phyloP scores from a whole-genome alignment of 1,284 basidiomycete genomes.

The Leccinum subfulvum region DNA sequence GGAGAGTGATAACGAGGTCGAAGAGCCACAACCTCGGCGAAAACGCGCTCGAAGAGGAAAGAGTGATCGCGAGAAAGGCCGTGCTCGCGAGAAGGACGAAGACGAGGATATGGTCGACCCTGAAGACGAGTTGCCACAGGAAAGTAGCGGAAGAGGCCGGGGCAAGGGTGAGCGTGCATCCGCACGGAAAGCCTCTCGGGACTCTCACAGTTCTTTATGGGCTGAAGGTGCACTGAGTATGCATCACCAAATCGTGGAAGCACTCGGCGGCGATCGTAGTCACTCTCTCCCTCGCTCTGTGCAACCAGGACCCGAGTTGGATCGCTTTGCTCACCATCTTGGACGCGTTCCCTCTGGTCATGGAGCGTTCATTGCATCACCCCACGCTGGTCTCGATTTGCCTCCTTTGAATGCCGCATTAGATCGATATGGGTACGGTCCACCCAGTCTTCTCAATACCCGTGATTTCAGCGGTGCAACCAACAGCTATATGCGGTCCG shows the following conservation, averaged over 20 bases:
- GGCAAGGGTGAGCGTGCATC: constrained; percentile 37
- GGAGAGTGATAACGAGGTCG: constrained; percentile 57
- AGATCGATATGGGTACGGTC: constrained; percentile 35
- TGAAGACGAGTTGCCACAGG: constrained; percentile 34
- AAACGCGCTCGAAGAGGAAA: constrained; percentile 51
- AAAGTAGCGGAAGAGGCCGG: constrained; percentile 29
- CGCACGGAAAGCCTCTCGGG: constrained; percentile 37
- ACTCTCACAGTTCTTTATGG: constrained; percentile 38
- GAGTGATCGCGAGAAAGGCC: constrained; percentile 37
- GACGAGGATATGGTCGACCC: constrained; percentile 53
- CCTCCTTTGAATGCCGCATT: constrained; percentile 55
- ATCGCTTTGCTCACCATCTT: constrained; percentile 34
- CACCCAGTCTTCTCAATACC: constrained; percentile 33
- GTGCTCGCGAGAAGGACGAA: constrained; percentile 41
- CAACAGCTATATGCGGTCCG: constrained; percentile 57
- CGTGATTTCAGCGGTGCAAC: constrained; percentile 34
- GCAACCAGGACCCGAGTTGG: constrained; percentile 31
- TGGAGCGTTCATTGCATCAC: constrained; percentile 32
- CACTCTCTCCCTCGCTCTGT: constrained; percentile 34
- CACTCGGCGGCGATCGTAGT: constrained; percentile 32
- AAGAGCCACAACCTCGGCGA: constrained; percentile 48
- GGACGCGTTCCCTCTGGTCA: constrained; percentile 37
- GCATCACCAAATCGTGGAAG: constrained; percentile 36
- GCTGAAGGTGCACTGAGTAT: constrained; percentile 35
- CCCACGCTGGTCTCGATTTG: constrained; percentile 54